Evolutionary conservation across 2,329 filamentous ascomycete genomes (phyloP).

Genomic region (Hymenoscyphus infarciens): DNA sequence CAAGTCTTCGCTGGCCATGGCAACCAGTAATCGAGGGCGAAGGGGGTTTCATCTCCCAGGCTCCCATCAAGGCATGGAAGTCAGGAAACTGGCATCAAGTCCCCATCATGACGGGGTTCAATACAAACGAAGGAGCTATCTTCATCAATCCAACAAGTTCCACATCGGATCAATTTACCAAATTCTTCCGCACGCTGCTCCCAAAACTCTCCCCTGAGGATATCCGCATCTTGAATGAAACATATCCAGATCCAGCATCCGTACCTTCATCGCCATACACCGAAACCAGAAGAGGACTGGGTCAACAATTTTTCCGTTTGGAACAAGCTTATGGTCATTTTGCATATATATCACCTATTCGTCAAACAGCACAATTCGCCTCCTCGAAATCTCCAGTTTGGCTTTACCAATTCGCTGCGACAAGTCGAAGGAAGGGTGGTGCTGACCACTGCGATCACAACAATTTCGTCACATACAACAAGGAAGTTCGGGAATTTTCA

Average conservation of each 20-base stretch:
- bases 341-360: conserved; percentile 61
- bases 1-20: conserved; percentile 57
- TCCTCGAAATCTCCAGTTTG: conserved; percentile 41
- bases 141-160: conserved; percentile 55
- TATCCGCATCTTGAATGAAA: conserved; percentile 48
- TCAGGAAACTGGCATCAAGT: conserved; percentile 50
- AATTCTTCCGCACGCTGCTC: conserved; percentile 60
- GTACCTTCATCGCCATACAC: conserved; percentile 41
- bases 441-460: conserved; percentile 45
- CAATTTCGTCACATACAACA: conserved; percentile 43
- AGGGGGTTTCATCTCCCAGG: conserved; percentile 50
- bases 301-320: conserved; percentile 53
- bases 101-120: conserved; percentile 67
- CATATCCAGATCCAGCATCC: conserved; percentile 59
- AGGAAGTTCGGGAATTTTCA: conserved; percentile 11
- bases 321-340: conserved; percentile 62
- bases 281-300: conserved; percentile 40
- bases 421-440: conserved; percentile 30
- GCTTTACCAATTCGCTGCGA: conserved; percentile 58
- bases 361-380: conserved; percentile 52
- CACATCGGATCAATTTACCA: conserved; percentile 49
- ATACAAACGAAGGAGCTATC: conserved; percentile 63
- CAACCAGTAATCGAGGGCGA: conserved; percentile 63
- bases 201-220: conserved; percentile 52
- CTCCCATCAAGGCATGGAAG: conserved; percentile 58